Percentiles rank a stretch among this genome's conserved stretches.
Evolutionary conservation across 345 rosid genomes (phyloP).

Genomic region (Salix caprea): DNA sequence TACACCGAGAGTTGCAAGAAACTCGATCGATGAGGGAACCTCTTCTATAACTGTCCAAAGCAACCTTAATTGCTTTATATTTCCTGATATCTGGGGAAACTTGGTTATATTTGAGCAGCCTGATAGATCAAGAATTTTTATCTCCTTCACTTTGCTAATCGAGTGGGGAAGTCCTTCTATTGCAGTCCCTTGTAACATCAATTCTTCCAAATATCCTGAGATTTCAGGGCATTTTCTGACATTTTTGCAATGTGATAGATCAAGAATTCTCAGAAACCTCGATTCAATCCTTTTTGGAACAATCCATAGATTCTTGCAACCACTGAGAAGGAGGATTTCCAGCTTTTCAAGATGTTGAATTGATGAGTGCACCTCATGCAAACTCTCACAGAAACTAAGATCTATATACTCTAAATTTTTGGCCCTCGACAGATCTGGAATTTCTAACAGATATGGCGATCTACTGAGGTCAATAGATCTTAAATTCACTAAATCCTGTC

Average conservation of each 20-base stretch:
- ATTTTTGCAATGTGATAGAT: neutral
- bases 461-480: neutral
- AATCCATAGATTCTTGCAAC: neutral
- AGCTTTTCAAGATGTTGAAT: conserved; percentile 2
- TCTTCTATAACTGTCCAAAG: neutral
- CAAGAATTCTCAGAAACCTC: neutral
- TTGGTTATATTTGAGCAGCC: neutral
- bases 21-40: neutral
- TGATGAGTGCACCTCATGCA: neutral
- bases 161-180: too few species aligned
- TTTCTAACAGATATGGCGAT: neutral
- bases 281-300: conserved; percentile 1
- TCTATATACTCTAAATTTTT: neutral
- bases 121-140: neutral
- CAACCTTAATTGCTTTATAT: neutral
- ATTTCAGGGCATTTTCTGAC: neutral
- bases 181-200: too few species aligned
- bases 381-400: neutral
- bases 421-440: conserved; percentile 8
- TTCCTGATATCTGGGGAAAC: neutral
- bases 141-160: too few species aligned
- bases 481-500: neutral
- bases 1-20: neutral
- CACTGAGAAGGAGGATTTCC: neutral
- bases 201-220: neutral